Base-by-base conservation (phyloP, 2,329 filamentous ascomycete genomes). In the Westerdykella sp. region DNA sequence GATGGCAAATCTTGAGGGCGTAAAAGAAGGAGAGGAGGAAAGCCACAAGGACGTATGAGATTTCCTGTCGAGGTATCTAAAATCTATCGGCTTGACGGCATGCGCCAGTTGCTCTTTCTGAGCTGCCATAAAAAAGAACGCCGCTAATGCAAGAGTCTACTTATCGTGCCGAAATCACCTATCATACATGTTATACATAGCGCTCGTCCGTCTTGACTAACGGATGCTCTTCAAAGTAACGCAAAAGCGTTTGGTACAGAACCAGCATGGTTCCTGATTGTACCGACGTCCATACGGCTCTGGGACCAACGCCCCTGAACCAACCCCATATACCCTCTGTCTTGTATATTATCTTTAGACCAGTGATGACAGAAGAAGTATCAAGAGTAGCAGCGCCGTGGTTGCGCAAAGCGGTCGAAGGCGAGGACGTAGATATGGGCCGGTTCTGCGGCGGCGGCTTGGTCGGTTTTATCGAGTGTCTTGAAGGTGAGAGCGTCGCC, bases 261-360 rank as follows among this genome's bases (percentile, higher is more conserved):
- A 97, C 90, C 63, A 97, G 74, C 91, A 97, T 97, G 53, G 88
- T 95, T 34, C 90, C 87, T 60, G 87, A 95, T 72, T 98, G 93
- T 45, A 97, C 87, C 60, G 91, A 95, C 16, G 93, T 98, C 93
- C 93, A 98, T 12, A 97, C 87, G 44, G 84, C 84, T 42, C 93
- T 80, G 1, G 93, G 93, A 0, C 91, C 91, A 1, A 98, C 91
- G 21, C 93, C 93, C 45, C 93, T 81, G 69, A 98, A 98, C 83
- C 88, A 94, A 1, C 93, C 94, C 2, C 78, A 79, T 13, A 97
- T 56, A 1, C 93, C 93, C 69, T 98, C 93, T 5, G 85, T 87
- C 53, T 79, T 81, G 70, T 97, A 98, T 57, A 98, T 94, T 51
- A 95, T 78, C 55, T 77, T 81, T 31, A 98, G 70, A 1, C 91